Conservation (phyloP, 768 basidiomycete genomes). For the Mycena latifolia region DNA sequence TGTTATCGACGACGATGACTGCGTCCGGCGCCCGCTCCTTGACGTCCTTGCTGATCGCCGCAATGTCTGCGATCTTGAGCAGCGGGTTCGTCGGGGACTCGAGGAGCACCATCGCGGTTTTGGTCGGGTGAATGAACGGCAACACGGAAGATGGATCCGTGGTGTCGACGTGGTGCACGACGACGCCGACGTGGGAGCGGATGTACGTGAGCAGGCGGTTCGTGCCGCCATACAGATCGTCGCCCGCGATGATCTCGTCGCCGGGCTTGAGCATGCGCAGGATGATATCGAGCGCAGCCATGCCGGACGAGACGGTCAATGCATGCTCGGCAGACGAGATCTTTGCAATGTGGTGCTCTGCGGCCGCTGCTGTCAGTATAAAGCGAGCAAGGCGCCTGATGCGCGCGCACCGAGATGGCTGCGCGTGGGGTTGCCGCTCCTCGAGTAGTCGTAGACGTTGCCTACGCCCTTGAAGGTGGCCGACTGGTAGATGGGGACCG, state of each 20-base stretch:
- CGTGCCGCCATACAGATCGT: constrained; percentile 98
- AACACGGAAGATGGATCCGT: constrained; percentile 77
- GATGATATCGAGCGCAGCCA: constrained; percentile 98
- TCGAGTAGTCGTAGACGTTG: constrained; percentile 92
- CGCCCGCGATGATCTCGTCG: constrained; percentile 95
- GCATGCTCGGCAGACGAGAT: constrained; percentile 94
- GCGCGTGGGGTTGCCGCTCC: constrained; percentile 97
- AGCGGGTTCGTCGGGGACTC: constrained; percentile 98
- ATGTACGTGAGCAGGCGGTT: constrained; percentile 95
- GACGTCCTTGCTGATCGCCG: constrained; percentile 84
- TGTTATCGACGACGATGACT: constrained; percentile 93
- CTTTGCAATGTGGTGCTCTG: constrained; percentile 98
- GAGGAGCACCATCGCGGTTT: constrained; percentile 94
- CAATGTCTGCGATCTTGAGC: constrained; percentile 94
- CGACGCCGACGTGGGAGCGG: constrained; percentile 87
- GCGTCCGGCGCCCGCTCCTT: constrained; percentile 87
- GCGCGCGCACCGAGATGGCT: constrained; percentile 83
- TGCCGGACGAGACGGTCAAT: constrained; percentile 94
- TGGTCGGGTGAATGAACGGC: constrained; percentile 74
- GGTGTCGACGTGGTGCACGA: constrained; percentile 94
- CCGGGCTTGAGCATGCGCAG: constrained; percentile 94
- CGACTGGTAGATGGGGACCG: constrained; percentile 98
- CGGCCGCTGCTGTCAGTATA: constrained; percentile 25
- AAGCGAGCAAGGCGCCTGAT: constrained; percentile 1
- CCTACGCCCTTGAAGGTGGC: constrained; percentile 97